Conservation (phyloP, 495 filamentous ascomycete genomes). For the Lophiotrema nucula region DNA sequence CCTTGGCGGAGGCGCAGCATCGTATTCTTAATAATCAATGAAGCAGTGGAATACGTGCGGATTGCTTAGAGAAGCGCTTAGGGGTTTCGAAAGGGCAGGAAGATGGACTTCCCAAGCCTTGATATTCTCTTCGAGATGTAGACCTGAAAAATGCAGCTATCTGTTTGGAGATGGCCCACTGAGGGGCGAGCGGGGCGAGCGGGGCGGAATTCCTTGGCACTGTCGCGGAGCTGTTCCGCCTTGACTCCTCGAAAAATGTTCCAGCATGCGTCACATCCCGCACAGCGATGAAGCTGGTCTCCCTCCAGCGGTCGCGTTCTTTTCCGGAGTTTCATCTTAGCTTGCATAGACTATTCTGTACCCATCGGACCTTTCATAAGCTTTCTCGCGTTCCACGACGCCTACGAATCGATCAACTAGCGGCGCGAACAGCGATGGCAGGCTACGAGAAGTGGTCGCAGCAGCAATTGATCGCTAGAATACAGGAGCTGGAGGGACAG, state of each 20-base stretch:
- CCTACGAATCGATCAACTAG: not conserved
- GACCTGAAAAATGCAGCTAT: not conserved
- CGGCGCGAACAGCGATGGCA: not conserved
- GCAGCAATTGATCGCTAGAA: slow-evolving; percentile 19
- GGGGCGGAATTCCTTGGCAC: slow-evolving; percentile 1
- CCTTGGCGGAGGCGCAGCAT: slow-evolving; percentile 5
- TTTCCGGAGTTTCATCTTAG: slow-evolving; percentile 1
- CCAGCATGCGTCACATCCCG: not conserved
- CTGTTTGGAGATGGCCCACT: not conserved
- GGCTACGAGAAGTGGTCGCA: slow-evolving; percentile 22
- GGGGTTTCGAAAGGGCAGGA: too few species aligned
- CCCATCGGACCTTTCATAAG: slow-evolving; percentile 19
- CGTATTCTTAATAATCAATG: not conserved
- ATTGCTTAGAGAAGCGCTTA: not conserved
- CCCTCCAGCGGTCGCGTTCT: slow-evolving; percentile 1
- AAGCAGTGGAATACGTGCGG: not conserved
- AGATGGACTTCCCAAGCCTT: too few species aligned
- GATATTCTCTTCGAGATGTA: too few species aligned
- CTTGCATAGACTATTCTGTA: slow-evolving; percentile 4
- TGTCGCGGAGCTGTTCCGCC: not conserved
- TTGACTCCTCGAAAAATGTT: slow-evolving; percentile 1
- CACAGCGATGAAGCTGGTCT: slow-evolving; percentile 10
- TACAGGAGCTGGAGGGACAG: slow-evolving; percentile 20
- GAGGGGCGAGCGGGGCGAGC: not conserved
- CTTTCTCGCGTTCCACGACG: slow-evolving; percentile 19